A percentile compares a stretch with the other conserved stretches of the same genome.
These are phyloP conservation scores for Coelastrella sp. DNA, from an alignment of 139 green algal genomes.

Conservation along the genomic window DNA sequence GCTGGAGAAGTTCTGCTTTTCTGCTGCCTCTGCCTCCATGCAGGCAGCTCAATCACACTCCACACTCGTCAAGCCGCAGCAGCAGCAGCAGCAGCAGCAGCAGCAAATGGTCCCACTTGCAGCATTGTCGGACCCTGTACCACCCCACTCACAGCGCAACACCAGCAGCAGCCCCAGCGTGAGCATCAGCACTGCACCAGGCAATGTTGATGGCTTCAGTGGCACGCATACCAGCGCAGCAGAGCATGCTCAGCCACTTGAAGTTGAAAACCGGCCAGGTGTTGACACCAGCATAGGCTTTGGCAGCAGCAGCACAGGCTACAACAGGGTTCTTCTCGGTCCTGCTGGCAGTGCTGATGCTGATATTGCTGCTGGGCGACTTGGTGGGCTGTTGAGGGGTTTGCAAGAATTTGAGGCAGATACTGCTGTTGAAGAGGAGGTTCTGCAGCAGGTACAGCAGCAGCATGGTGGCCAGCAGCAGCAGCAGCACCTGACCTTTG, in stretches of 20 bases:
- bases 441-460: slow-evolving; percentile 13
- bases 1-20: no score
- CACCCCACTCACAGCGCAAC: background rate
- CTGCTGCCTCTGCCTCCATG: no score
- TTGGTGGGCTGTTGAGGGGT: background rate
- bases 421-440: background rate
- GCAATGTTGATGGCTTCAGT: background rate
- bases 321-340: background rate
- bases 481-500: background rate
- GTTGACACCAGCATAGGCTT: no score
- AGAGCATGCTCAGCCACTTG: background rate
- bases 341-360: background rate
- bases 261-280: no score
- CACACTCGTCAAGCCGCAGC: no score
- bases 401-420: background rate
- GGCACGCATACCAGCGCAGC: background rate
- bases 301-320: background rate
- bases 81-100: slow-evolving; percentile 24
- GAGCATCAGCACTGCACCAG: background rate
- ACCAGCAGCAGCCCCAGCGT: slow-evolving; percentile 11
- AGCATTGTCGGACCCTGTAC: background rate
- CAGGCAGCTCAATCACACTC: no score
- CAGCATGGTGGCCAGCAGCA: background rate
- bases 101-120: background rate
- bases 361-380: background rate